Percentiles rank a stretch among this genome's conserved stretches.
phyloP scores from a whole-genome alignment of 1,284 basidiomycete genomes.

The Trichosporon sp. region DNA sequence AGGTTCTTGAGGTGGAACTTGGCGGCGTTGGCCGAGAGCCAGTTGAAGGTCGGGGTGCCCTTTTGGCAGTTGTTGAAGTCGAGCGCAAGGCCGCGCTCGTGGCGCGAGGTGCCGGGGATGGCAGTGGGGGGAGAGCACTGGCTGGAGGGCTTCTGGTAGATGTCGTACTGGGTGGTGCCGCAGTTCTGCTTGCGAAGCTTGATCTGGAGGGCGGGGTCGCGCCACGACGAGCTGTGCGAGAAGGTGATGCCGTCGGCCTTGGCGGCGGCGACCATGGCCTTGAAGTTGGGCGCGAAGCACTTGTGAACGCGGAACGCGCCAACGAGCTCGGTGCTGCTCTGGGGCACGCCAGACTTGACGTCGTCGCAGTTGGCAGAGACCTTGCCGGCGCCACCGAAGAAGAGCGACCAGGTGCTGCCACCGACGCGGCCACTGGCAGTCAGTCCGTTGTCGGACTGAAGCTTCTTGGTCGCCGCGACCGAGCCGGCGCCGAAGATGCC shows the following conservation, averaged over 20 bases:
- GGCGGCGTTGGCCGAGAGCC: neutral
- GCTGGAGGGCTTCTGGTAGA: slow-evolving; percentile 7
- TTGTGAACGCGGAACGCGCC: slow-evolving; percentile 9
- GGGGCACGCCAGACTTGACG: slow-evolving; percentile 30
- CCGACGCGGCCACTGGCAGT: neutral
- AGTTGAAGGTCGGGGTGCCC: neutral
- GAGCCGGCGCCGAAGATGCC: neutral
- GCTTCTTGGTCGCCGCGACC: neutral
- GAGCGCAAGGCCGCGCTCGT: slow-evolving; percentile 15
- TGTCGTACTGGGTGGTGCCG: slow-evolving; percentile 3
- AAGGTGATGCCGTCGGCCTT: neutral
- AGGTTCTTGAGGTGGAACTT: slow-evolving; percentile 8
- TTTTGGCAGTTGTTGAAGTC: slow-evolving; percentile 1
- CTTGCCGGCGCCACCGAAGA: slow-evolving; percentile 4
- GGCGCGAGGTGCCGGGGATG: slow-evolving; percentile 3
- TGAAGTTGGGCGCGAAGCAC: neutral
- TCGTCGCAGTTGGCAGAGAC: neutral
- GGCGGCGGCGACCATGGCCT: slow-evolving; percentile 6
- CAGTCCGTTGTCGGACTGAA: neutral
- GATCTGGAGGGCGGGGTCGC: neutral
- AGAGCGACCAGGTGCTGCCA: neutral
- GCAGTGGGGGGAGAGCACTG: slow-evolving; percentile 4
- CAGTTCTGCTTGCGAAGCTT: slow-evolving; percentile 9
- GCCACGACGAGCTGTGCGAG: slow-evolving; percentile 4
- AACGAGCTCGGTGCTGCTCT: slow-evolving; percentile 58